A percentile compares a stretch with the other conserved stretches of the same genome.
phyloP scores from a whole-genome alignment of 2,329 filamentous ascomycete species.

The Samsoniella hepiali region DNA sequence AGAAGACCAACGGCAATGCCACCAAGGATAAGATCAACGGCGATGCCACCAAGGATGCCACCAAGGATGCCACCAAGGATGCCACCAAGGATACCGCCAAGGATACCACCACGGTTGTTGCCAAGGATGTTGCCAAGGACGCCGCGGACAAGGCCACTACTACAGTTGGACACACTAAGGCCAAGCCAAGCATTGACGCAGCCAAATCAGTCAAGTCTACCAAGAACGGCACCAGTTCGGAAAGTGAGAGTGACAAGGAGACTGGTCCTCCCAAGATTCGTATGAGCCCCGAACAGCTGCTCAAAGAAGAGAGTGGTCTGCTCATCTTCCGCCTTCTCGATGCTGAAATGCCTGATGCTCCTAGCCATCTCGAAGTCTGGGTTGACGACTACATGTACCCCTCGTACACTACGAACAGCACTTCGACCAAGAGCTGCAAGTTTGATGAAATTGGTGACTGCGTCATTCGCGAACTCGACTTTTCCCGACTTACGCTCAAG shows the following conservation, averaged over 20 bases:
- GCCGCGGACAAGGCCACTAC: slow-evolving; percentile 29
- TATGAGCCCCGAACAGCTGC: slow-evolving; percentile 74
- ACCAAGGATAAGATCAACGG: slow-evolving; percentile 20
- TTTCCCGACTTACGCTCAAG: slow-evolving; percentile 86
- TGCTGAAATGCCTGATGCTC: slow-evolving; percentile 72
- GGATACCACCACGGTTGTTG: slow-evolving; percentile 24
- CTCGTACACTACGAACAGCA: slow-evolving; percentile 76
- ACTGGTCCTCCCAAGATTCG: slow-evolving; percentile 68
- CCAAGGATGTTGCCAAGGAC: slow-evolving; percentile 20
- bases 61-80: slow-evolving; percentile 32
- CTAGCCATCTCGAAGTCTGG: slow-evolving; percentile 78
- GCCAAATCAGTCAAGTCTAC: slow-evolving; percentile 9
- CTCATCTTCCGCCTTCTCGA: slow-evolving; percentile 94
- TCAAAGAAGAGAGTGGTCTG: slow-evolving; percentile 84
- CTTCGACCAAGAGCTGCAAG: slow-evolving; percentile 63
- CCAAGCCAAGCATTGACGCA: slow-evolving; percentile 36
- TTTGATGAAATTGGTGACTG: slow-evolving; percentile 95
- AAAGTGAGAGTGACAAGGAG: slow-evolving; percentile 38
- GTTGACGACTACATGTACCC: slow-evolving; percentile 96
- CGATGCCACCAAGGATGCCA: slow-evolving; percentile 46
- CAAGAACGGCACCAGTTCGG: slow-evolving; percentile 35
- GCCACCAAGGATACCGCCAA: slow-evolving; percentile 18
- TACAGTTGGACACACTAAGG: slow-evolving; percentile 38
- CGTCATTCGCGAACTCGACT: slow-evolving; percentile 94
- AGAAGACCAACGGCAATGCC: slow-evolving; percentile 8